These are phyloP conservation scores for Pichia nakasei DNA, from an alignment of 805 yeast genomes.

Conservation along the genomic window DNA sequence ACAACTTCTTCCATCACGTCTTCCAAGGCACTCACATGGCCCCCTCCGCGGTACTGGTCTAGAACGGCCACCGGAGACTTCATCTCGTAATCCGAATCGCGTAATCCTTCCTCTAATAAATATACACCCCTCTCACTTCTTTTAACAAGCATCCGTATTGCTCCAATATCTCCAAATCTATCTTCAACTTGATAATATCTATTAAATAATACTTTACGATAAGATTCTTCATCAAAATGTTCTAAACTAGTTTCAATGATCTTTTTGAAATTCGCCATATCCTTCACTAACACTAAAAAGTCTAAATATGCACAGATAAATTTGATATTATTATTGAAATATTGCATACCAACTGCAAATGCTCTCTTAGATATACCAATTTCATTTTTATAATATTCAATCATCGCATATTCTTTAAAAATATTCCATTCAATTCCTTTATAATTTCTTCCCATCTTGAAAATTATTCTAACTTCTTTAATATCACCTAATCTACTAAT, in stretches of 20 bases:
- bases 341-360: constrained; percentile 69
- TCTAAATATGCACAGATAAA: constrained; percentile 64
- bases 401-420: constrained; percentile 70
- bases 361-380: constrained; percentile 63
- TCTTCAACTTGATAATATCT: constrained; percentile 62
- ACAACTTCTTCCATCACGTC: background rate
- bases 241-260: constrained; percentile 72
- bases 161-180: constrained; percentile 58
- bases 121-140: constrained; percentile 38
- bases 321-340: constrained; percentile 39
- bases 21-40: background rate
- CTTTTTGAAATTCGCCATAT: constrained; percentile 64
- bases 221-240: constrained; percentile 27
- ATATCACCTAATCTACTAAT: constrained; percentile 44
- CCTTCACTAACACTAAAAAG: constrained; percentile 60
- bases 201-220: constrained; percentile 37
- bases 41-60: background rate
- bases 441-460: constrained; percentile 60
- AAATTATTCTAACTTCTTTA: constrained; percentile 60
- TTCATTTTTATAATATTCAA: constrained; percentile 67
- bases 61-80: background rate
- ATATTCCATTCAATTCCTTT: constrained; percentile 62
- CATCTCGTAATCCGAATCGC: background rate
- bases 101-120: background rate
- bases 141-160: constrained; percentile 55